These are phyloP conservation scores for Xylaria sp. DNA, from an alignment of 2,329 filamentous ascomycete species.

Conservation along the genomic window DNA sequence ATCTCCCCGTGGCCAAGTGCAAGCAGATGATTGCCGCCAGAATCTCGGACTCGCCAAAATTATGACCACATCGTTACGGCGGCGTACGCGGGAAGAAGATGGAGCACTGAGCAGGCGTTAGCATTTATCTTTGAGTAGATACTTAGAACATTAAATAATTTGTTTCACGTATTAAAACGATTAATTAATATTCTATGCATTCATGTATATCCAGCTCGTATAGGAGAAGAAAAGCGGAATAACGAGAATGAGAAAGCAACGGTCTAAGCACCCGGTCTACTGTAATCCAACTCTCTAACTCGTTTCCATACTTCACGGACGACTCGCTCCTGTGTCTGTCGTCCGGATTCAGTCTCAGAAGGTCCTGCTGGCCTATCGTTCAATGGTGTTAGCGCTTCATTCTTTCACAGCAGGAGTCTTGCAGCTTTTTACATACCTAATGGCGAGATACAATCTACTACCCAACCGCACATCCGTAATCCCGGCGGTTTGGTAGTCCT, in stretches of 20 bases:
- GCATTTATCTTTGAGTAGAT: neutral
- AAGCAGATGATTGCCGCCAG: constrained; percentile 62
- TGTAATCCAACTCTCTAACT: constrained; percentile 73
- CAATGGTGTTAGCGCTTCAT: neutral
- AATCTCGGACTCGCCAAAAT: constrained; percentile 47
- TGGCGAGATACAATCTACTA: constrained; percentile 76
- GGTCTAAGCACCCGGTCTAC: constrained; percentile 66
- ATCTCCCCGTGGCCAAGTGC: constrained; percentile 70
- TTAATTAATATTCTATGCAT: constrained; percentile 9
- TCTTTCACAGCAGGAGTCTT: neutral
- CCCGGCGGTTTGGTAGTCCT: constrained; percentile 62
- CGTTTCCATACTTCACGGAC: constrained; percentile 79
- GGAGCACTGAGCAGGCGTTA: constrained; percentile 23
- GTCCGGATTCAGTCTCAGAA: constrained; percentile 68
- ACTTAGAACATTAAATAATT: no score
- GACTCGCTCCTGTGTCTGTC: constrained; percentile 74
- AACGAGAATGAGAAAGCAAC: no score
- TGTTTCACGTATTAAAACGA: no score
- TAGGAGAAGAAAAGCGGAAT: neutral
- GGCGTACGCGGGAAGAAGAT: neutral
- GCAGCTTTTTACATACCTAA: constrained; percentile 55
- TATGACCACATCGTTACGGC: constrained; percentile 46
- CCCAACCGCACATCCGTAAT: constrained; percentile 72
- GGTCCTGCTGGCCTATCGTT: constrained; percentile 66
- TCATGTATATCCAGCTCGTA: constrained; percentile 14